Evolutionary conservation across 1,284 basidiomycete genomes (phyloP).

Genomic region (Neolentinus lepideus): DNA sequence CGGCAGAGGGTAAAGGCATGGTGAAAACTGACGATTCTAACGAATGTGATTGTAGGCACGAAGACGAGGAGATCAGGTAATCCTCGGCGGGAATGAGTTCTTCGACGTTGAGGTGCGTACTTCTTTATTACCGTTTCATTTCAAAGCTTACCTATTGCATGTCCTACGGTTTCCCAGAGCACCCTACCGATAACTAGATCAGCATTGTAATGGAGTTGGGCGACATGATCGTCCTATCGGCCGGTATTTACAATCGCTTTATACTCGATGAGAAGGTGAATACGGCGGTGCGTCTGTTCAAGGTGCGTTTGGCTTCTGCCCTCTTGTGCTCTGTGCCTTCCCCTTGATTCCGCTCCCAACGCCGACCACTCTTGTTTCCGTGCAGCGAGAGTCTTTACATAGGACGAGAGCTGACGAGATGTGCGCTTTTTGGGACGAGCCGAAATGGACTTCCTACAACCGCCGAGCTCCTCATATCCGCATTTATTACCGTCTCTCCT

Average conservation of each 20-base stretch:
- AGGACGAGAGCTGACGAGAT: background rate
- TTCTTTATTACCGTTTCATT: no score
- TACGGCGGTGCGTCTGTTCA: constrained; percentile 73
- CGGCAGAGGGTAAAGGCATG: no score
- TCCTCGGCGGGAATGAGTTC: constrained; percentile 75
- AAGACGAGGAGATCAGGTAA: constrained; percentile 91
- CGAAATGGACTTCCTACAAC: constrained; percentile 79
- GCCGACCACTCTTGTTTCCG: no score
- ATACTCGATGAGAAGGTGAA: constrained; percentile 65
- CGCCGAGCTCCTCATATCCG: no score
- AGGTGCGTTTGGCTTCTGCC: constrained; percentile 32
- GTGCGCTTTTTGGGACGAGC: constrained; percentile 65
- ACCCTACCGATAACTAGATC: constrained; percentile 62
- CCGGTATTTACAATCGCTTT: constrained; percentile 84
- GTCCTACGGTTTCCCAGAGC: constrained; percentile 38
- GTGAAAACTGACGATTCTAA: no score
- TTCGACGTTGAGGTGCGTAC: constrained; percentile 72
- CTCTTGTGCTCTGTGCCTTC: background rate
- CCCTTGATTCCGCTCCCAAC: background rate
- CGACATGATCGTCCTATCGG: constrained; percentile 68
- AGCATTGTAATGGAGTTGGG: constrained; percentile 61
- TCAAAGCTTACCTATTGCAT: no score
- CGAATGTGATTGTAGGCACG: constrained; percentile 46
- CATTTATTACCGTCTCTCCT: no score
- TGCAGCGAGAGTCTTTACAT: no score